Conservation (phyloP, 1,139 yeast genomes). For the Groenewaldozyma auringiensis region DNA sequence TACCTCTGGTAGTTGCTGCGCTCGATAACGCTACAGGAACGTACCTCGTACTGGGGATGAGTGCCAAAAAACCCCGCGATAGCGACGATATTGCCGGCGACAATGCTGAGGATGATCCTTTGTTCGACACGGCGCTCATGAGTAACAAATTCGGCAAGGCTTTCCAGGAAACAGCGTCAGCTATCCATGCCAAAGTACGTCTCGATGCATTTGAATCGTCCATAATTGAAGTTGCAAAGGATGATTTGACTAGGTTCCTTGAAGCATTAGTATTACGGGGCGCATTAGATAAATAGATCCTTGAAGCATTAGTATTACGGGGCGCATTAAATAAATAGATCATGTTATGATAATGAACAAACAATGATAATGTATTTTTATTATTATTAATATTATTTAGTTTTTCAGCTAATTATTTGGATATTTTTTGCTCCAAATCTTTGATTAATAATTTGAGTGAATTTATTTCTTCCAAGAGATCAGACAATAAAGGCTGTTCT, state of each 20-base stretch:
- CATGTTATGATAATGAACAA: too few relatives aligned
- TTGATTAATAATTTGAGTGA: not conserved
- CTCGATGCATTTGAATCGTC: constrained; percentile 94
- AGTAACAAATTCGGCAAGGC: constrained; percentile 80
- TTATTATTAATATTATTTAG: too few relatives aligned
- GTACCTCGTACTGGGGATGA: constrained; percentile 82
- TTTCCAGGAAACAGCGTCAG: constrained; percentile 75
- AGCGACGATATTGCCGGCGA: constrained; percentile 22
- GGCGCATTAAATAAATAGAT: constrained; percentile 25
- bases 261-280: constrained; percentile 54
- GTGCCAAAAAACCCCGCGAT: constrained; percentile 66
- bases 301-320: constrained; percentile 59
- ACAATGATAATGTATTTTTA: too few relatives aligned
- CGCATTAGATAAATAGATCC: constrained; percentile 27
- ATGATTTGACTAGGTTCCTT: constrained; percentile 79
- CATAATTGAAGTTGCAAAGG: constrained; percentile 80
- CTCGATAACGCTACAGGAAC: constrained; percentile 68
- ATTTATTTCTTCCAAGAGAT: not conserved
- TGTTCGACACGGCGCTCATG: constrained; percentile 21
- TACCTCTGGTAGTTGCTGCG: constrained; percentile 86
- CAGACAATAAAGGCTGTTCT: not conserved
- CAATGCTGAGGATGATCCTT: constrained; percentile 19
- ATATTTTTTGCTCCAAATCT: not conserved
- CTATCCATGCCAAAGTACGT: constrained; percentile 80
- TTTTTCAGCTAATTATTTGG: too few relatives aligned